A percentile compares a stretch with the other conserved stretches of the same genome.
These are phyloP conservation scores for Blastocystis sp. DNA, from an alignment of 352 stramenopile genomes.

Conservation along the genomic window DNA sequence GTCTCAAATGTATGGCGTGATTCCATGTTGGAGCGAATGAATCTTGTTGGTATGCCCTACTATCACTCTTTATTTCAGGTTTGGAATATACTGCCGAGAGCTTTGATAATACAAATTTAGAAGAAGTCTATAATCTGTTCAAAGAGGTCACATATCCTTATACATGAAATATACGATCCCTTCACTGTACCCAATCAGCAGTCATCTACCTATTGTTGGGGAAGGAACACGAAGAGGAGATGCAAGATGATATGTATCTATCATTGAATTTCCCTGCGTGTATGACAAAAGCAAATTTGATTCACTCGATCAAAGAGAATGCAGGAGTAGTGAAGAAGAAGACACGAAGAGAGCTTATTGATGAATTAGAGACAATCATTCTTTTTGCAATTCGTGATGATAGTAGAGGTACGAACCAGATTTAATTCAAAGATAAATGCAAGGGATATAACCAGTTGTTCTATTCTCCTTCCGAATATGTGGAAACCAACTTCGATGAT, in stretches of 20 bases:
- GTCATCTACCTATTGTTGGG: slow-evolving; percentile 35
- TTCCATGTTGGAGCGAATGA: slow-evolving; percentile 17
- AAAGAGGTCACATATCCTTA: slow-evolving; percentile 27
- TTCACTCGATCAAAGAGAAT: background rate
- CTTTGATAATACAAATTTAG: background rate
- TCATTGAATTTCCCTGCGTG: slow-evolving; percentile 27
- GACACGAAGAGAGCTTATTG: background rate
- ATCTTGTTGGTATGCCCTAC: background rate
- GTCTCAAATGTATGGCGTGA: slow-evolving; percentile 17
- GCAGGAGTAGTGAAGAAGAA: background rate
- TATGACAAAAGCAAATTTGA: background rate
- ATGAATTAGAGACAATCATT: slow-evolving; percentile 49
- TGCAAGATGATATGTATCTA: background rate
- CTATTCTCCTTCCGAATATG: slow-evolving; percentile 8
- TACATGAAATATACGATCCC: background rate
- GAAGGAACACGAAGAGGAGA: background rate
- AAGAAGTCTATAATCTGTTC: background rate
- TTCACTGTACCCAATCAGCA: slow-evolving; percentile 34
- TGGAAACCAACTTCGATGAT: background rate
- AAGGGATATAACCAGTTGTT: slow-evolving; percentile 39
- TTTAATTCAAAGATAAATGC: background rate
- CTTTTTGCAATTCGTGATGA: slow-evolving; percentile 29
- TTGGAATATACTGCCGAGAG: background rate
- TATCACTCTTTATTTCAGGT: background rate
- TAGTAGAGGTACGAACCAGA: background rate